Conservation (phyloP, 257 asterid genomes). For the Forsythia suspensa region DNA sequence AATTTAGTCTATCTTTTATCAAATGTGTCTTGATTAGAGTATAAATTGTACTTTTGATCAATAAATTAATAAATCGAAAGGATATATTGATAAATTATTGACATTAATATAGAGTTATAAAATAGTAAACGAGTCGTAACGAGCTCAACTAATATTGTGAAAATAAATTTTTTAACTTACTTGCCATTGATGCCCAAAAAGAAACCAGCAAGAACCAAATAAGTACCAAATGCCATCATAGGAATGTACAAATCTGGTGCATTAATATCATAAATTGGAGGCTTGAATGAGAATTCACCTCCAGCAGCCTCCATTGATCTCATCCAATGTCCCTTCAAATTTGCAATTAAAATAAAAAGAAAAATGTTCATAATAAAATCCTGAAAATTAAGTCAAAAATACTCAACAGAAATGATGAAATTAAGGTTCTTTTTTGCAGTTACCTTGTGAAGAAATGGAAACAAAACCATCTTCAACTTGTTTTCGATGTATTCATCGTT, state of each 20-base stretch:
- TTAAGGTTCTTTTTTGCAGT: neutral
- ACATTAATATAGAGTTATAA: too few species aligned
- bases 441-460: constrained; percentile 36
- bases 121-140: neutral
- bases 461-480: constrained; percentile 27
- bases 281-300: constrained; percentile 21
- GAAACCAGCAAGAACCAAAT: constrained; percentile 32
- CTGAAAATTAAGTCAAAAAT: neutral
- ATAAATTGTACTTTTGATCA: too few species aligned
- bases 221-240: constrained; percentile 34
- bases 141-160: neutral
- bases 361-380: neutral
- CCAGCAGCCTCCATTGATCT: constrained; percentile 21
- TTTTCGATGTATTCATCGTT: constrained; percentile 30
- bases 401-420: neutral
- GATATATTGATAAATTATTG: too few species aligned
- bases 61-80: too few species aligned
- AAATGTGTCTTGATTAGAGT: neutral
- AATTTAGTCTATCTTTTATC: too few species aligned
- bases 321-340: constrained; percentile 32
- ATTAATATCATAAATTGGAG: constrained; percentile 33
- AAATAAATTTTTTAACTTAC: constrained; percentile 16
- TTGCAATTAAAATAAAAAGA: neutral
- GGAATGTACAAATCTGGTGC: constrained; percentile 39
- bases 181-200: constrained; percentile 34